Evolutionary conservation across 2,329 filamentous ascomycete species (phyloP), one percentile per base, ranked within the genome.

Genomic region (Fusarium denticulatum): DNA sequence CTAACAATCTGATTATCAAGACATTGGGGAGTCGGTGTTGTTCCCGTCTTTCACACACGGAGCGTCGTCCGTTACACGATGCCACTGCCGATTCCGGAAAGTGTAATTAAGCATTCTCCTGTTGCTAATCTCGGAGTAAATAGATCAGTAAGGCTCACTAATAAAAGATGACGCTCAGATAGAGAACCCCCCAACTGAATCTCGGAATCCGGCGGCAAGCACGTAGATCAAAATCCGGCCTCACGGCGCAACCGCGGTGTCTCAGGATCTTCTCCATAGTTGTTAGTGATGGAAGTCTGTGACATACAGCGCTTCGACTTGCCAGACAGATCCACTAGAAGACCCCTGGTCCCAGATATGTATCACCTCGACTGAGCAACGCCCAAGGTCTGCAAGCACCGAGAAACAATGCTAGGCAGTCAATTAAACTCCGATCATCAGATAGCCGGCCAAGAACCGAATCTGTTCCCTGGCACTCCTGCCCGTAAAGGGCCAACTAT

Each of bases 231-330:
- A 18, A 52, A 66, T 64, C 62, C 53, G 42, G 46, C 50, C 60
- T 64, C 52, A 52, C 73, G 73, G 73, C 73, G 70, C 61, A 75
- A 75, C 73, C 67, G 70, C 73, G 73, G 73, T 74, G 70, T 67
- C 73, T 71, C 61, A 57, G 59, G 24, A 42, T 42, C 37, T 67
- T 63, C 69, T 59, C 56, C 71, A 61, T 71, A 73, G 58, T 62
- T 58, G 49, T 42, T 52, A 70, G 57, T 50, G 67, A 70, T 70
- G 47, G 46, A 63, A 69, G 58, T 69, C 53, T 64, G 66, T 71
- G 61, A 60, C 63, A 65, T 63, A 52, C 59, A 67, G 52, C 60
- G 66, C 61, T 73, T 74, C 72, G 42, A 67, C 65, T 62, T 74
- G 55, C 58, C 64, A 56, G 45, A 55, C 64, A 37, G 72, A 59